Evolutionary conservation across 768 basidiomycete genomes (phyloP).

Genomic region (Boletus rubropictus): DNA sequence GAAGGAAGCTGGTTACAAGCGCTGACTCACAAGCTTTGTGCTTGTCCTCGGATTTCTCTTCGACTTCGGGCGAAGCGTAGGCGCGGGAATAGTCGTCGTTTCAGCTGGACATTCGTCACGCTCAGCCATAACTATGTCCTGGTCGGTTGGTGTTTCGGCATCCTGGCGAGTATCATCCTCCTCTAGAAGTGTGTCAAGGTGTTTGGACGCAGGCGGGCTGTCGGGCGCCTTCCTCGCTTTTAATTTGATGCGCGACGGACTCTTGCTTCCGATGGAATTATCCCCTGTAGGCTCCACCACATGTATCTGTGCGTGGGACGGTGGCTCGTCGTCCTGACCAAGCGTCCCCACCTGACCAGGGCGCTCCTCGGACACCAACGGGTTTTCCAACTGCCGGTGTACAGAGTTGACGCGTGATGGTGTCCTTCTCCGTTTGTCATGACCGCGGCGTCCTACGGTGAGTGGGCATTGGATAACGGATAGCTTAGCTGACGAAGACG

Average conservation of each 20-base stretch:
- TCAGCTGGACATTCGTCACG: conserved; percentile 1
- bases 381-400: not conserved
- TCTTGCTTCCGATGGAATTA: not conserved
- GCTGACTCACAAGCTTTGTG: conserved; percentile 20
- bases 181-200: not conserved
- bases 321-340: conserved; percentile 2
- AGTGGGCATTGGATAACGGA: conserved; percentile 4
- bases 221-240: not conserved
- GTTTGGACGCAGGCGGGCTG: conserved; percentile 1
- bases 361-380: conserved; percentile 27
- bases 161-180: not conserved
- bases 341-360: conserved; percentile 16
- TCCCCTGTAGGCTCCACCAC: not conserved
- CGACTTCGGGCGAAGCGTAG: conserved; percentile 4
- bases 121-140: conserved; percentile 2
- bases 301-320: conserved; percentile 4
- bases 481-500: conserved; percentile 15
- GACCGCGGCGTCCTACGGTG: conserved; percentile 13
- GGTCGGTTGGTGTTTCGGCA: not conserved
- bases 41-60: conserved; percentile 28
- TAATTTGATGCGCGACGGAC: not conserved
- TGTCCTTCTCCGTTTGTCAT: conserved; percentile 10
- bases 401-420: conserved; percentile 1
- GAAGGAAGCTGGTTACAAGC: not conserved
- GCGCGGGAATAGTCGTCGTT: not conserved